Base-by-base conservation (phyloP, 352 stramenopile species). In the Pythium grandisporangium region DNA sequence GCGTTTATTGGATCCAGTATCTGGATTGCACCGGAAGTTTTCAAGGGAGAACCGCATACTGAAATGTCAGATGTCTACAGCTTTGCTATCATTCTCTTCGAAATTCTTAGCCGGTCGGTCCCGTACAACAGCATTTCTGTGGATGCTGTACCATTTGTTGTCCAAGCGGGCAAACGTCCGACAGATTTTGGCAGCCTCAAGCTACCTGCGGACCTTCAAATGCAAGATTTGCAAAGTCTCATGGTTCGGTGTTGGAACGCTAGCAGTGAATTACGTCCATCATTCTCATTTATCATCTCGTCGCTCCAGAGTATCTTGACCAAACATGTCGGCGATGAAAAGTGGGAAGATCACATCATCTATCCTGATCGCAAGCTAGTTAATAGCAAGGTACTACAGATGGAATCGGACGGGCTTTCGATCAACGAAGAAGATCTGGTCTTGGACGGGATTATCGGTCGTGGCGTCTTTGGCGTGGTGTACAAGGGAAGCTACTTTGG, bases 1-100 rank as follows among this genome's bases (percentile, higher is more conserved):
- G 57, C 71, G 5, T 90, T 92, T 34, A 56, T 85, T n/a, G 84
- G 83, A 27, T 95, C 84, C 3, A 91, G 72, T 37, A 75, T 95
- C 34, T 96, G 85, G 85, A 95, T 95, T 56, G 82, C 85, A 1
- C 84, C 85, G 0, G 82, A 96, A 45, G 70, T 96, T 10, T 95
- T 95, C 52, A 87, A 85, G 40, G 85, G 84, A 13, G 64, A 90
- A 43, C 54, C 67, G 20, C 84, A 94, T 53, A 90, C 79, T 2
- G 84, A 95, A 47, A 88, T 93, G 51, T 77, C 82, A 7, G 84
- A 95, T 42, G 79, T 92, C n/a, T 92, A 83, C 64, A 87, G 71
- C 65, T 92, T 88, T 34, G 77, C 74, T n/a, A 60, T 93, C 37
- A 81, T 93, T 42, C 32, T 89, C 10, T 93, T 86, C 35, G 77